Base-by-base conservation (phyloP, 2,329 filamentous ascomycete species). In the Calonectria henricotiae region DNA sequence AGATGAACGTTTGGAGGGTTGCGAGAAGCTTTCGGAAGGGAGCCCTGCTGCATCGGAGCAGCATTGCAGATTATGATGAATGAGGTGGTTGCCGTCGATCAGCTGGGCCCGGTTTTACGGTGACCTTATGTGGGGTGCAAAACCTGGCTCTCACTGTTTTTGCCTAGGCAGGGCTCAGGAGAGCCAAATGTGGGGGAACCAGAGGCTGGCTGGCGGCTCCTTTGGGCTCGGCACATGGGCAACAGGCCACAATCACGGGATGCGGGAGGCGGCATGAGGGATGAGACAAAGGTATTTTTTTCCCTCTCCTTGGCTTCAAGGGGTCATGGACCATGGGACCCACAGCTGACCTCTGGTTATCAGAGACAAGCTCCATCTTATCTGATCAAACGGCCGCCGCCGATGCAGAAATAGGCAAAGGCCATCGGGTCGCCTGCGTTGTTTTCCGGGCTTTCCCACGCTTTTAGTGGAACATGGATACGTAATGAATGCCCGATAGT, bases 401-500 rank as follows among this genome's bases (percentile, higher is more conserved):
- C 51, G 51, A 58, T 58, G 51, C 51, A 58, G 55, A 61, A 41
- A 61, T 43, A 44, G 55, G 39, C 15, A 61, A 61, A 61, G 55
- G 39, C 8, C 39, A 37, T 61, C 39, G 39, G 55, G 55, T 41
- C 39, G 47, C 44, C 39, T 61, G 55, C 55, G 55, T 20, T 44
- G 23, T 61, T 61, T 61, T 58, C 51, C 39, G 51, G 32, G 12
- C 12, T 58, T 61, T 43, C 55, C 55, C 55, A 61, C 55, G 37
- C 55, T 61, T 61, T 61, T 41, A 44, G 55, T 61, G 55, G 55
- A 44, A 61, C 55, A 35, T 27, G 37, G 35, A 43, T 65, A 65
- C 63, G 63, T 65, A 65, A 65, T 65, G 46, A 65, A 13, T 20
- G 41, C 20, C 51, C 62, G 54, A 69, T 51, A 11, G 37, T 65